Conservation (phyloP, 192 early-diverging fungal genomes). For the Coemansia sp. region DNA sequence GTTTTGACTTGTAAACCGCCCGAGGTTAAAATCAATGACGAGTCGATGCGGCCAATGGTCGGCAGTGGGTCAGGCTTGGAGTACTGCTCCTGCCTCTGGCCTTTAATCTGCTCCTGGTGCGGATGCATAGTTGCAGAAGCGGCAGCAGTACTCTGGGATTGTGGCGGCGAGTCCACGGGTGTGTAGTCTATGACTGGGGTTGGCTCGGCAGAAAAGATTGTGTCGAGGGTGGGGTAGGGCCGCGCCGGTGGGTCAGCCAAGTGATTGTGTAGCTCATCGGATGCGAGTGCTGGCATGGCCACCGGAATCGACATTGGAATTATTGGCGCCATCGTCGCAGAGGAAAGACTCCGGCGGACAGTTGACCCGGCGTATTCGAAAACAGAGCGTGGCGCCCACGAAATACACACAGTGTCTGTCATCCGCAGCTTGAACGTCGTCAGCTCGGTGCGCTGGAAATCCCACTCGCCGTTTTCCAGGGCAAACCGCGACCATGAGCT, state of each 20-base stretch:
- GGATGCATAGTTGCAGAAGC: background rate
- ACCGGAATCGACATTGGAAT: too few relatives aligned
- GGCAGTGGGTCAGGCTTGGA: background rate
- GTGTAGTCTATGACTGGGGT: constrained; percentile 1
- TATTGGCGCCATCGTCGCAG: too few relatives aligned
- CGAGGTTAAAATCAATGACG: background rate
- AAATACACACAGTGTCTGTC: constrained; percentile 1
- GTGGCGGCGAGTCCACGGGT: background rate
- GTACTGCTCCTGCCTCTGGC: too few relatives aligned
- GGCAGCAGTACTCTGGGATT: background rate
- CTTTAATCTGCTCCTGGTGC: background rate
- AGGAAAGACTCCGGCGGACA: background rate
- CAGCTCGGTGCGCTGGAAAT: constrained; percentile 14
- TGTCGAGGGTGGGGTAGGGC: background rate
- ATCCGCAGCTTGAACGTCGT: constrained; percentile 10
- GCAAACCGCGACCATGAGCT: constrained; percentile 8
- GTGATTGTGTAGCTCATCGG: background rate
- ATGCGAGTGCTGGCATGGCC: background rate
- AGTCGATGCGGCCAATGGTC: background rate
- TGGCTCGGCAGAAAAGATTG: constrained; percentile 10
- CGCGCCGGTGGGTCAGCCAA: background rate
- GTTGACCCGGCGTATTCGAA: background rate
- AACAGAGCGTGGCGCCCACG: constrained; percentile 7
- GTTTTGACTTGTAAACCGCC: background rate
- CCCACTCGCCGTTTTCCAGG: constrained; percentile 2